Evolutionary conservation across 768 basidiomycete genomes (phyloP), one percentile per base, ranked within the genome.

Genomic region (Sistotremastrum suecicum): DNA sequence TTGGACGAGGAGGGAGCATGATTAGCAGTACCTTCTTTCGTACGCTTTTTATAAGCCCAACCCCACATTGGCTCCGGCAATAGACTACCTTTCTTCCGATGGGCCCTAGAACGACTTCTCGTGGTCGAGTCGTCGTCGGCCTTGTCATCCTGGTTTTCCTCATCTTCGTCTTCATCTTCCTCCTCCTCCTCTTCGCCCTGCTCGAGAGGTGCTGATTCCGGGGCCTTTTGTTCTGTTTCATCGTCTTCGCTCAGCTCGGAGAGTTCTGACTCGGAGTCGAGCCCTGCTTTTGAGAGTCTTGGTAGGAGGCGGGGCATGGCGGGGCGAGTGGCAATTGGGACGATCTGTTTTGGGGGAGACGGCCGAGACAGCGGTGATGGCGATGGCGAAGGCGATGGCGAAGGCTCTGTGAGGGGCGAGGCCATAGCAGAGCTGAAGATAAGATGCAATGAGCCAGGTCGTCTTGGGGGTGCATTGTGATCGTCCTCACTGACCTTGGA

Each of bases 31-130:
- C 41, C 69, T 45, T 42, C 63, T 63, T 50, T 70, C 68, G 43
- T 74, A 72, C 42, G 70, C 74, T 48, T 67, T 58, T 75, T 77
- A 53, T 71, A 70, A 9, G 78, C 83, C 85, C 86, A 89, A 29
- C 74, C 83, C 86, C 85, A 88, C 83, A 87, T 88, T 45, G 75
- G 75, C 34, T 78, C 78, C 31, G 85, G 83, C 1, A 84, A 78
- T 49, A 85, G 68, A 46, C 78, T 80, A 54, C 78, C 74, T 55
- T 76, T 75, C 59, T 66, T 71, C 50, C 69, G 61, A 9, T 63
- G 64, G 43, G 51, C 58, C 3, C 48, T 49, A 9, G 52, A 34
- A 9, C 33, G 45, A 30, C 42, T 33, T 43, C 11, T 11, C 11
- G 44, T 10, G 59, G 20, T 42, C 10, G 9, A 29, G 10, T 11